Evolutionary conservation across 2,329 filamentous ascomycete genomes (phyloP).

Genomic region (Arthrobotrys megalospora): DNA sequence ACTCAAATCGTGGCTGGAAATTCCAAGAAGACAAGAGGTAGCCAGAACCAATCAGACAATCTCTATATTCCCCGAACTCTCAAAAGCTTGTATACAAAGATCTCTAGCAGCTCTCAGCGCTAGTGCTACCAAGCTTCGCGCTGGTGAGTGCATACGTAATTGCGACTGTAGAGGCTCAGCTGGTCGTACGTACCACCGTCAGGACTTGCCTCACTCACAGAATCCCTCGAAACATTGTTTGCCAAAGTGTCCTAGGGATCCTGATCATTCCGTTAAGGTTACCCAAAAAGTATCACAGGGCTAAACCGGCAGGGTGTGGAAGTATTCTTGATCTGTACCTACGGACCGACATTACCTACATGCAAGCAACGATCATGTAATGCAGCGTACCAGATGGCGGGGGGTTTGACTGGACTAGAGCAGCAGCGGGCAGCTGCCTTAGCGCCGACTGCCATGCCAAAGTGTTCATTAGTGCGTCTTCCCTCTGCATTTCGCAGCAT

Average conservation of each 20-base stretch:
- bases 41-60: background rate
- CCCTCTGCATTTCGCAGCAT: background rate
- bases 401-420: constrained; percentile 5
- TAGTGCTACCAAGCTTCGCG: background rate
- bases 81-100: constrained; percentile 15
- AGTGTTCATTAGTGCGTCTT: background rate
- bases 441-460: constrained; percentile 3
- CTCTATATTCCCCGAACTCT: constrained; percentile 1
- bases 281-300: constrained; percentile 1
- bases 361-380: background rate
- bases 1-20: background rate
- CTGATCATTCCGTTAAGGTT: constrained; percentile 6
- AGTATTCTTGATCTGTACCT: background rate
- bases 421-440: background rate
- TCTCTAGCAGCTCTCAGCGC: background rate
- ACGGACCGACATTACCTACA: too few relatives aligned
- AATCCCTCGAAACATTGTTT: background rate
- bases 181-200: background rate
- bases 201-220: background rate
- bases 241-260: background rate
- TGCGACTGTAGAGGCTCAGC: constrained; percentile 11
- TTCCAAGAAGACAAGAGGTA: background rate
- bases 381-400: background rate
- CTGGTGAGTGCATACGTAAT: constrained; percentile 18
- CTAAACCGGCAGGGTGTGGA: background rate